Percentiles rank a stretch among this genome's conserved stretches.
These are phyloP conservation scores for Monosporascus sp. DNA, from an alignment of 2,329 filamentous ascomycete genomes.

Conservation along the genomic window DNA sequence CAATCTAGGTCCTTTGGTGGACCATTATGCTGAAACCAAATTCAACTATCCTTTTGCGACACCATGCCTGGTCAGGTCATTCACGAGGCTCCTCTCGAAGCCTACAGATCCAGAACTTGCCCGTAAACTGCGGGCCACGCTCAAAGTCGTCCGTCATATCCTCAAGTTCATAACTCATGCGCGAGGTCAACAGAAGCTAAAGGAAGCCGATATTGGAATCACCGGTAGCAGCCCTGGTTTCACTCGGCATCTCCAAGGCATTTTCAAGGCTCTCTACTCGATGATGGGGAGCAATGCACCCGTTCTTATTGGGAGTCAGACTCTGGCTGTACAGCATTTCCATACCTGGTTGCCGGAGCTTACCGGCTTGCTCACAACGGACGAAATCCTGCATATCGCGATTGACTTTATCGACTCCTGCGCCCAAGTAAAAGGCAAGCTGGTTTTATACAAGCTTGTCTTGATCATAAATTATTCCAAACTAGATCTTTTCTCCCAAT, in stretches of 20 bases:
- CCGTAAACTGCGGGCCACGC: constrained; percentile 78
- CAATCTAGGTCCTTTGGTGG: constrained; percentile 83
- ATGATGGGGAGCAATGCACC: constrained; percentile 87
- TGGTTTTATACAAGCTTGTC: constrained; percentile 86
- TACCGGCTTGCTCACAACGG: constrained; percentile 65
- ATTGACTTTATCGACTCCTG: constrained; percentile 94
- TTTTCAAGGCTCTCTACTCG: constrained; percentile 84
- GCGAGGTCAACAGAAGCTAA: constrained; percentile 77
- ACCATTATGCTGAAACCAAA: constrained; percentile 80
- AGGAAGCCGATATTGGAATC: constrained; percentile 82
- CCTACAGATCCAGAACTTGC: constrained; percentile 79
- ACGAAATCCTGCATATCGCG: constrained; percentile 86
- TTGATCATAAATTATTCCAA: constrained; percentile 88
- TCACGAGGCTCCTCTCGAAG: constrained; percentile 75
- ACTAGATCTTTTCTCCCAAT: constrained; percentile 73
- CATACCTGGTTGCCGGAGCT: constrained; percentile 97
- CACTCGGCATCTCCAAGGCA: constrained; percentile 73
- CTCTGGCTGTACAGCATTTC: constrained; percentile 90
- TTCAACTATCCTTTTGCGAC: constrained; percentile 95
- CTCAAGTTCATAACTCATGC: constrained; percentile 93
- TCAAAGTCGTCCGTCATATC: constrained; percentile 91
- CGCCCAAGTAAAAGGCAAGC: constrained; percentile 78
- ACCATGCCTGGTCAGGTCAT: constrained; percentile 80
- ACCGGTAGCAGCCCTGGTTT: constrained; percentile 69
- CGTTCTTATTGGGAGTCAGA: constrained; percentile 88